Base-by-base conservation (phyloP, 148 eudicot species). In the Salicornia ramosissima region DNA sequence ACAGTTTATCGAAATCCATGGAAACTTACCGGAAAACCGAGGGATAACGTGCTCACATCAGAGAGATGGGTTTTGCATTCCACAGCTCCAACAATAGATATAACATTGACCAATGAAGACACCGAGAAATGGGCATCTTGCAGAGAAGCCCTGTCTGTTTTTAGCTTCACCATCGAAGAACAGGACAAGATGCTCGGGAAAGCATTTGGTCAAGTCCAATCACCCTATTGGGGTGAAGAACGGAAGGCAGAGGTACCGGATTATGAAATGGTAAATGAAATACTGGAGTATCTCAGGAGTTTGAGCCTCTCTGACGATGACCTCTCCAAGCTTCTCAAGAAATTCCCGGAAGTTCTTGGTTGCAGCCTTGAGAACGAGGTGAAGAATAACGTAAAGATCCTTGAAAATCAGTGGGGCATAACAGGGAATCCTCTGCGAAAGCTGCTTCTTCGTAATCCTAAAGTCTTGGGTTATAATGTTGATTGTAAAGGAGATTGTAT, bases 401-500 rank as follows among this genome's bases (percentile, higher is more conserved):
- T 95, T 67, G 93, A 85, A 60, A 85, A 82, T 52, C 71, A 77
- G 25, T 95, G 99, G 99, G 85, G 96, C 31, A 89, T 95, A 25
- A 78, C 83, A 75, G 96, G 99, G 62, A 95, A 95, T 71, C 64
- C 91, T 13, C 77, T 95, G 26, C 66, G 83, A 47, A 95, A 85
- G 66, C 83, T 95, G 21, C 84, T 95, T 25, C 85, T 91, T 71
- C 87, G 99, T 5, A 95, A 91, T 74, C 99, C 99, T 0, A 89
- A 83, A 74, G 88, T 80, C 0, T 76, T 95, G 83, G 99, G 99
- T 64, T 95, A 81, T 70, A 95, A 75, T 80, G 81, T 91, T n/a
- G 97, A 95, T 67, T 95, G 99, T 69, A 89, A 95, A 75, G 99
- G 99, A 43, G 99, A 95, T 79, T 95, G 99, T 71, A 83, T 91